A percentile compares a stretch with the other conserved stretches of the same genome.
Conservation (phyloP, 1,284 basidiomycete species). For the Exobasidium cylindrosporum region DNA sequence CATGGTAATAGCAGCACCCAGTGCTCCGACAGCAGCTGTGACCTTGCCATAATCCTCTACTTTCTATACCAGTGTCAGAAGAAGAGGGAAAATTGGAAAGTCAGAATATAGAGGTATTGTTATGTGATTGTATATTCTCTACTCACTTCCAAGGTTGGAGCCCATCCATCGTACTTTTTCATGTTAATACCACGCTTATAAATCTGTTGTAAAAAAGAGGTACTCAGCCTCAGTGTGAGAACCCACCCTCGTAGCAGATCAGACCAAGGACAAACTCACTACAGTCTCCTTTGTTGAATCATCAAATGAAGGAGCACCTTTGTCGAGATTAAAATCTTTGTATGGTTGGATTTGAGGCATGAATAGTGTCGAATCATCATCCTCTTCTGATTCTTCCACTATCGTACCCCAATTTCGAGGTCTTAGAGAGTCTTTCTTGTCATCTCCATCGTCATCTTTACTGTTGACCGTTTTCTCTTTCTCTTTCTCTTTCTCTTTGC, state of each 20-base stretch:
- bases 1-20: not conserved
- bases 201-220: too few species aligned
- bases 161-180: not conserved
- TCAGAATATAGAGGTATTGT: not conserved
- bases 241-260: too few species aligned
- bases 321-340: too few species aligned
- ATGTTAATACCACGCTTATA: too few species aligned
- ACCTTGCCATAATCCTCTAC: slow-evolving; percentile 6
- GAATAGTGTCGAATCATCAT: too few species aligned
- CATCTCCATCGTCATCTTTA: not conserved
- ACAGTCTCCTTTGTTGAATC: too few species aligned
- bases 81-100: not conserved
- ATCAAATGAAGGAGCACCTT: too few species aligned
- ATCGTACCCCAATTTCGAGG: not conserved
- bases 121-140: not conserved
- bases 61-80: too few species aligned
- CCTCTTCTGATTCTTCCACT: too few species aligned
- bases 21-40: not conserved
- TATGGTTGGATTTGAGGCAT: too few species aligned
- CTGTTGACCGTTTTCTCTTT: not conserved
- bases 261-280: too few species aligned
- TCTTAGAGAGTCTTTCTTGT: not conserved
- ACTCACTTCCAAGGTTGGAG: not conserved
- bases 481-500: not conserved
- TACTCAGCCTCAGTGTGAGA: too few species aligned